Evolutionary conservation across 2,329 filamentous ascomycete genomes (phyloP).

Genomic region (Pleurostoma richardsiae): DNA sequence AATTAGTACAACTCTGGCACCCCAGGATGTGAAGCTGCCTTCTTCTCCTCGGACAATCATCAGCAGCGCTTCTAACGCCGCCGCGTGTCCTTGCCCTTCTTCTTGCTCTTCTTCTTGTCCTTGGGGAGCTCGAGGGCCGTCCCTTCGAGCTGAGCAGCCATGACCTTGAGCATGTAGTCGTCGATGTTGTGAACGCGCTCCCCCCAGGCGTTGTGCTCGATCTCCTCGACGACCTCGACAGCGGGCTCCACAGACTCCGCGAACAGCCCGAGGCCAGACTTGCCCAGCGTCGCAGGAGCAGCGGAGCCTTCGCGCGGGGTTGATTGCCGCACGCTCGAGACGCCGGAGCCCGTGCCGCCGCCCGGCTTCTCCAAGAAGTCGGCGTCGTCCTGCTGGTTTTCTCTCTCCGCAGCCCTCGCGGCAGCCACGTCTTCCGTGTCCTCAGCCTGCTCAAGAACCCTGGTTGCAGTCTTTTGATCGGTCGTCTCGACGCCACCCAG

Average conservation of each 20-base stretch:
- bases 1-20: too few species aligned
- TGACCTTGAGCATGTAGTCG: constrained; percentile 68
- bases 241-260: constrained; percentile 23
- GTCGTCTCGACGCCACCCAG: constrained; percentile 61
- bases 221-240: constrained; percentile 19
- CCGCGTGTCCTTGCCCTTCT: constrained; percentile 51
- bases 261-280: constrained; percentile 30
- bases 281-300: constrained; percentile 18
- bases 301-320: constrained; percentile 40
- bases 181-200: constrained; percentile 59
- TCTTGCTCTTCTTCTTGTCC: constrained; percentile 60
- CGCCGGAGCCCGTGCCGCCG: constrained; percentile 32
- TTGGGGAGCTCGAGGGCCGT: constrained; percentile 58
- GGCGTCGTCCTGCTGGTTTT: constrained; percentile 79
- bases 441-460: constrained; percentile 82
- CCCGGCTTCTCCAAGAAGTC: constrained; percentile 70
- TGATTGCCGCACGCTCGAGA: constrained; percentile 45
- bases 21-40: too few species aligned
- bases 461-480: constrained; percentile 58
- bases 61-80: constrained; percentile 30
- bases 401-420: constrained; percentile 81
- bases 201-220: constrained; percentile 51
- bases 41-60: too few species aligned
- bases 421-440: constrained; percentile 89
- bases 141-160: constrained; percentile 56